Base-by-base conservation (phyloP, 805 yeast genomes). In the Metschnikowia lunata region DNA sequence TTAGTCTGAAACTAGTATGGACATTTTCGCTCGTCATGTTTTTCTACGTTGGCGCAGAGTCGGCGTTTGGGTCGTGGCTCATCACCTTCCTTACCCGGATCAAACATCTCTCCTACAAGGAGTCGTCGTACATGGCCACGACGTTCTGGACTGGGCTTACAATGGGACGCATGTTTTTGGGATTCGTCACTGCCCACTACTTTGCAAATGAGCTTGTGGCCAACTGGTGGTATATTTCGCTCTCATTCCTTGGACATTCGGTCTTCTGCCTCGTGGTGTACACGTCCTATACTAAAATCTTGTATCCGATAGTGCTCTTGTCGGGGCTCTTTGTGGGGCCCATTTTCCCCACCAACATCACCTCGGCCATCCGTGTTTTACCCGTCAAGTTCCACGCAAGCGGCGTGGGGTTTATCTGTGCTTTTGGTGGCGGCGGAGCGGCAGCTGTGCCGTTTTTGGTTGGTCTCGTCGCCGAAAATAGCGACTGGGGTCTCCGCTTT, bases 381-480 rank as follows among this genome's bases (percentile, higher is more conserved):
- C 95, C 95, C 0, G 62, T 66, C 26, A 72, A 70, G 34, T 64
- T 75, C 41, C 85, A 84, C 42, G 76, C 85, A 8, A 63, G 79
- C 13, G 90, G 88, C 1, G 74, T 88, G 8, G 90, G 95, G 0
- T 69, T 85, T 42, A 78, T 84, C 15, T 81, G 89, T 44, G 89
- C 93, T 0, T 59, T 86, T 47, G 95, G 95, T 7, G 90, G 93
- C 3, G 79, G 83, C 12, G 96, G 95, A 1, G 85, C 85, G n/a
- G 91, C 95, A 0, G 72, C 78, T 0, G 49, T 86, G 7, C 93
- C 95, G 1, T 83, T 80, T 49, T 42, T 79, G 2, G 71, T 82
- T 31, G 95, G 95, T 0, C 38, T 63, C 4, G 51, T 70, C 3
- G 74, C 75, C 1, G 62, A 69, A 39, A 48, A 64, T 1, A 65